Evolutionary conservation across 371 early-diverging fungal species (phyloP).

Genomic region (Mucor saturninus): DNA sequence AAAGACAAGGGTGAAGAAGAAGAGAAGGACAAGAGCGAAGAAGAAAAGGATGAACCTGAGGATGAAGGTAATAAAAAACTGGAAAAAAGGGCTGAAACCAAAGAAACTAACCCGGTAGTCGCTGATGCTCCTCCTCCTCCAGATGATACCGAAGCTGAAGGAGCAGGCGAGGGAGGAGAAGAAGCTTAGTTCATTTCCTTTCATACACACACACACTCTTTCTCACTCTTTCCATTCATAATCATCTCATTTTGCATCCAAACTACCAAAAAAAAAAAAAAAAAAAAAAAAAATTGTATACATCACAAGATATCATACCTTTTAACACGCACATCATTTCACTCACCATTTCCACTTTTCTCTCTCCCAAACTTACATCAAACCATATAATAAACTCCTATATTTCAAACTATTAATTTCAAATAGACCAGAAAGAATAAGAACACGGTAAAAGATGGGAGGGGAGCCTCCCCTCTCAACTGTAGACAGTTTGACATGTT

Average conservation of each 20-base stretch:
- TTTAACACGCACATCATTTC: background rate
- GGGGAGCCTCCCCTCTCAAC: too few species aligned
- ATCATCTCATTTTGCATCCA: too few species aligned
- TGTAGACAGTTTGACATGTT: background rate
- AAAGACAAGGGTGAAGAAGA: conserved; percentile 6
- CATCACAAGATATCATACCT: conserved; percentile 2
- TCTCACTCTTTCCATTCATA: too few species aligned
- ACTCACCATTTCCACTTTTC: background rate
- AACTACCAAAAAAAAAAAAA: too few species aligned
- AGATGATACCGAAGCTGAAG: conserved; percentile 4
- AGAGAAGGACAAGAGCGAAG: conserved; percentile 9
- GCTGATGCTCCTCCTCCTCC: background rate
- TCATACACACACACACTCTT: background rate
- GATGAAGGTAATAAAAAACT: conserved; percentile 18
- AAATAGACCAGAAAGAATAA: background rate
- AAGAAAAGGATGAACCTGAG: conserved; percentile 12
- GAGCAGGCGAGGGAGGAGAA: conserved; percentile 1
- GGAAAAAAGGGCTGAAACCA: conserved; percentile 10
- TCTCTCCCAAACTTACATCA: background rate
- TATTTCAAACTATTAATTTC: background rate
- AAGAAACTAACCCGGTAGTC: conserved; percentile 8
- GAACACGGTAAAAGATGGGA: background rate
- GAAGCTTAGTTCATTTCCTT: conserved; percentile 12
- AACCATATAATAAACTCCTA: background rate
- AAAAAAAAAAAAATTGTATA: background rate